Conservation (phyloP, 805 yeast species). For the Kuraishia floccosa region DNA sequence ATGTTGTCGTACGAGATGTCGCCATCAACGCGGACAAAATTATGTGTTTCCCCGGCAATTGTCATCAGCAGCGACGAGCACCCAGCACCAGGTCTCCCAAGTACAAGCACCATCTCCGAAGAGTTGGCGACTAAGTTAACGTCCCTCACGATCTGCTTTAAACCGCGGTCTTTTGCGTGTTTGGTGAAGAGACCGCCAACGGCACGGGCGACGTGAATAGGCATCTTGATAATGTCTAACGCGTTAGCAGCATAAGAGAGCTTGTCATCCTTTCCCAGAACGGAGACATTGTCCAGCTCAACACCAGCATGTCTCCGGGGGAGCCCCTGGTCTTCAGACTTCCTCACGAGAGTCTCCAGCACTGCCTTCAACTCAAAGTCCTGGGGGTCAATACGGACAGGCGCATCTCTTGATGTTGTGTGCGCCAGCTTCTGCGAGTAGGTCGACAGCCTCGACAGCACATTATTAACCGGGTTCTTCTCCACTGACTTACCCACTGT, state of each 20-base stretch:
- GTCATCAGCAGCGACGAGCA: conserved; percentile 59
- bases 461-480: conserved; percentile 2
- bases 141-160: conserved; percentile 2
- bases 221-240: conserved; percentile 24
- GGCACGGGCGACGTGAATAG: conserved; percentile 6
- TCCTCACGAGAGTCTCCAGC: conserved; percentile 22
- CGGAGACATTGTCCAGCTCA: conserved; percentile 24
- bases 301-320: conserved; percentile 31
- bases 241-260: conserved; percentile 32
- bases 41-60: conserved; percentile 46
- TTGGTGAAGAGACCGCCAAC: not conserved
- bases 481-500: conserved; percentile 2
- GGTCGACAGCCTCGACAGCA: conserved; percentile 2
- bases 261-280: conserved; percentile 34
- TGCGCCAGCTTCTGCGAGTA: conserved; percentile 1
- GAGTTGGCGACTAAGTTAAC: conserved; percentile 15
- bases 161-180: not conserved
- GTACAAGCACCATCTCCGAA: conserved; percentile 61
- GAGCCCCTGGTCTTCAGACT: conserved; percentile 35
- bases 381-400: conserved; percentile 13
- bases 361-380: conserved; percentile 28
- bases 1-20: conserved; percentile 44
- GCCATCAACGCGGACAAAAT: conserved; percentile 37
- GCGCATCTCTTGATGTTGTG: not conserved
- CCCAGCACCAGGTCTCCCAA: conserved; percentile 81